Conservation (phyloP, 1,284 basidiomycete species). For the Ceratobasidium sp. region DNA sequence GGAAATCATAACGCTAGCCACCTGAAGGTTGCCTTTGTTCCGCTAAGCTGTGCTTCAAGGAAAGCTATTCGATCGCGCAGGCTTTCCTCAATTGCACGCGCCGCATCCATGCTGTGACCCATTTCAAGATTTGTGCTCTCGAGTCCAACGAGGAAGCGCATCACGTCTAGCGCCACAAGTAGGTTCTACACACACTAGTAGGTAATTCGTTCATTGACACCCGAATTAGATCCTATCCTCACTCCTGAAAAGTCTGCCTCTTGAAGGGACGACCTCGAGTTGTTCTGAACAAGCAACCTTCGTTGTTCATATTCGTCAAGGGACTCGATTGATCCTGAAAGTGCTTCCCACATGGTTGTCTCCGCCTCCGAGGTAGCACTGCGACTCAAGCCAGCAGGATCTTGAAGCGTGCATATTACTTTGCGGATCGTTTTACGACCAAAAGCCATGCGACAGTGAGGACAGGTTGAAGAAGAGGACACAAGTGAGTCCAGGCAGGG, state of each 20-base stretch:
- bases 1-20: too few species aligned
- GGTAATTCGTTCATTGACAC: too few species aligned
- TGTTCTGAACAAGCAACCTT: not conserved
- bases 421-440: not conserved
- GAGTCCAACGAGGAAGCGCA: not conserved
- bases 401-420: slow-evolving; percentile 9
- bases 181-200: not conserved
- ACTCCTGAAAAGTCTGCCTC: slow-evolving; percentile 9
- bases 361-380: not conserved
- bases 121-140: not conserved
- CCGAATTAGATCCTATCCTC: not conserved
- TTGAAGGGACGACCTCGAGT: not conserved
- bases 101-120: slow-evolving; percentile 1
- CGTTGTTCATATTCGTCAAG: not conserved
- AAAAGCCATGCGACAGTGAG: slow-evolving; percentile 12
- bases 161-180: not conserved
- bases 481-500: slow-evolving; percentile 12
- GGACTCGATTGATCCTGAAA: slow-evolving; percentile 15
- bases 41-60: slow-evolving; percentile 21
- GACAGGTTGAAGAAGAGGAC: slow-evolving; percentile 6
- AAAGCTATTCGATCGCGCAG: slow-evolving; percentile 26
- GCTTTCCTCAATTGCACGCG: slow-evolving; percentile 26
- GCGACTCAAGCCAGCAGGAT: too few species aligned
- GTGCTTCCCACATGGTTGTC: slow-evolving; percentile 22
- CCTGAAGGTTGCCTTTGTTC: too few species aligned